A percentile compares a stretch with the other conserved stretches of the same genome.
These are phyloP conservation scores for Penicillium sp. DNA, from an alignment of 2,329 filamentous ascomycete genomes.

Conservation along the genomic window DNA sequence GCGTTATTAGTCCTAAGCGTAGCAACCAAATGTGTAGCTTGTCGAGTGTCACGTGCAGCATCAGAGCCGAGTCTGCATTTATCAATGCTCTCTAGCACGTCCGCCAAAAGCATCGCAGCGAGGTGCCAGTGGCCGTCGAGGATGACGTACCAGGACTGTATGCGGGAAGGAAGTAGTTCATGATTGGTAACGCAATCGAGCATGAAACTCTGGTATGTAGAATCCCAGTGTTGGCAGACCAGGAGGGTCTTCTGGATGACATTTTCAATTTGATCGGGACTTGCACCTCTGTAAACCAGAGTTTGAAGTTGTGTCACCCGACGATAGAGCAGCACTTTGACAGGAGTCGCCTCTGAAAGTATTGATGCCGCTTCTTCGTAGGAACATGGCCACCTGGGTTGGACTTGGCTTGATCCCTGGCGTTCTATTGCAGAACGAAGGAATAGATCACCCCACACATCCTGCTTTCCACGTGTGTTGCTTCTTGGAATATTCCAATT, in stretches of 20 bases:
- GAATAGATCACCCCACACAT: slow-evolving; percentile 42
- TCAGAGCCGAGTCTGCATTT: slow-evolving; percentile 19
- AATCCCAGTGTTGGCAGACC: slow-evolving; percentile 56
- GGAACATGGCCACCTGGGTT: slow-evolving; percentile 51
- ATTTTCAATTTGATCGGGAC: slow-evolving; percentile 45
- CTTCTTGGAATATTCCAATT: slow-evolving; percentile 8
- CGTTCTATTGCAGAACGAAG: slow-evolving; percentile 18
- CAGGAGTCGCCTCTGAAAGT: slow-evolving; percentile 53
- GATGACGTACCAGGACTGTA: slow-evolving; percentile 60
- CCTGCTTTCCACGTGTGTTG: slow-evolving; percentile 11
- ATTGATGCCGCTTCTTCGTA: slow-evolving; percentile 51
- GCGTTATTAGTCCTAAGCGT: slow-evolving; percentile 46
- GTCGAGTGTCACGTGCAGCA: slow-evolving; percentile 23
- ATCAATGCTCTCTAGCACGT: slow-evolving; percentile 53
- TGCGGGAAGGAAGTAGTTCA: slow-evolving; percentile 48
- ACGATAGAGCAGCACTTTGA: slow-evolving; percentile 59
- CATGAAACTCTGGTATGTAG: slow-evolving; percentile 52
- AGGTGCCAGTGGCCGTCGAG: slow-evolving; percentile 59
- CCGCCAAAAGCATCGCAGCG: slow-evolving; percentile 54
- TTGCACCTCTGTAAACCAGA: slow-evolving; percentile 43
- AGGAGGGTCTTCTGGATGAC: slow-evolving; percentile 48
- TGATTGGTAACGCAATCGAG: slow-evolving; percentile 51
- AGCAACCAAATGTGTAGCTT: slow-evolving; percentile 33
- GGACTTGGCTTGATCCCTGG: slow-evolving; percentile 19
- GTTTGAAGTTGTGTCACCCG: slow-evolving; percentile 56